A percentile compares a stretch with the other conserved stretches of the same genome.
These are phyloP conservation scores for Terfezia boudieri DNA, from an alignment of 495 filamentous ascomycete species.

Conservation along the genomic window DNA sequence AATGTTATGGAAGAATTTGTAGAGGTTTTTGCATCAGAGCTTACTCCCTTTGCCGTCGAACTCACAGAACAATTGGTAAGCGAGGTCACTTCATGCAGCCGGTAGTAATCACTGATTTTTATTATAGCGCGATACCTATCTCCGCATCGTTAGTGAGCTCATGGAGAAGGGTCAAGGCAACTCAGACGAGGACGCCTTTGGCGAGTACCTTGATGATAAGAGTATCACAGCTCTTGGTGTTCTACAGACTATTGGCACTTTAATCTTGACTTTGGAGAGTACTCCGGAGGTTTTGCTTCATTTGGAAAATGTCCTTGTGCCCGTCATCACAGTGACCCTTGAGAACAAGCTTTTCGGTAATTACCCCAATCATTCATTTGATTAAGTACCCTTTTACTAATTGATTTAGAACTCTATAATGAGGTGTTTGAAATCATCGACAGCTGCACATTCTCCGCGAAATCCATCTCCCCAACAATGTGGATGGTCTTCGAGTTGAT, in stretches of 20 bases:
- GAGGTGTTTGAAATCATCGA: slow-evolving; percentile 98
- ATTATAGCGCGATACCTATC: slow-evolving; percentile 58
- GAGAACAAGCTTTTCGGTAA: slow-evolving; percentile 86
- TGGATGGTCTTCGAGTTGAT: slow-evolving; percentile 96
- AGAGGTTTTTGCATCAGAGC: slow-evolving; percentile 84
- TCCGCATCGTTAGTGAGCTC: slow-evolving; percentile 79
- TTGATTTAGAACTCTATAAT: slow-evolving; percentile 57
- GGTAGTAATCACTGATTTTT: too few species aligned
- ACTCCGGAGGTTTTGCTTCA: slow-evolving; percentile 85
- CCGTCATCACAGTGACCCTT: slow-evolving; percentile 81
- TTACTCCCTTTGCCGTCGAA: slow-evolving; percentile 95
- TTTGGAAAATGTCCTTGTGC: slow-evolving; percentile 87
- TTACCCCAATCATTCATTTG: neutral
- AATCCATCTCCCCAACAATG: slow-evolving; percentile 86
- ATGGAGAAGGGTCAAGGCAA: slow-evolving; percentile 50
- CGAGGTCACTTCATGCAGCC: too few species aligned
- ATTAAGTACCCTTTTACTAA: slow-evolving; percentile 10
- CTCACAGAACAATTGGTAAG: slow-evolving; percentile 63
- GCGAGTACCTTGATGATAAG: slow-evolving; percentile 92
- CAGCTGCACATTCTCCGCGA: slow-evolving; percentile 96
- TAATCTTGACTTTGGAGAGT: slow-evolving; percentile 90
- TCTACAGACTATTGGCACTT: slow-evolving; percentile 87
- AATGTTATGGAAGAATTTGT: slow-evolving; percentile 76
- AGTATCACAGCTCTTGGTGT: slow-evolving; percentile 94
- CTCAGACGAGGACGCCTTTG: slow-evolving; percentile 54